Percentiles rank a stretch among this genome's conserved stretches.
Evolutionary conservation across 2,329 filamentous ascomycete genomes (phyloP).

Genomic region (Cordyceps farinosa): DNA sequence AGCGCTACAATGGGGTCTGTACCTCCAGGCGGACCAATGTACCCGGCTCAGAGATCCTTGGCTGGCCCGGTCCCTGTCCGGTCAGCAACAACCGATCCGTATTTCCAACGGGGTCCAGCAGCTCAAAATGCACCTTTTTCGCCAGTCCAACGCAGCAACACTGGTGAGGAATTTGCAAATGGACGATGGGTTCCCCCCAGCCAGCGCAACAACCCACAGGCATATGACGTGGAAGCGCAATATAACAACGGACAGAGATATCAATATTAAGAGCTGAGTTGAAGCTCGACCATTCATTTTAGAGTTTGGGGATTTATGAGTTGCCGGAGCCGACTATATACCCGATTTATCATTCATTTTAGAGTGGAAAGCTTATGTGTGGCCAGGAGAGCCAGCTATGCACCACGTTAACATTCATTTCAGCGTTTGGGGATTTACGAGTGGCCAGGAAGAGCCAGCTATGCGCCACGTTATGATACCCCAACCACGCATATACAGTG

Average conservation of each 20-base stretch:
- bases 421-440: not conserved
- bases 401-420: not conserved
- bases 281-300: not conserved
- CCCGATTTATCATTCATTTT: not conserved
- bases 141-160: not conserved
- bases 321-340: not conserved
- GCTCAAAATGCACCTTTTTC: not conserved
- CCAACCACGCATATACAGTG: not conserved
- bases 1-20: constrained; percentile 33
- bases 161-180: not conserved
- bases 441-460: not conserved
- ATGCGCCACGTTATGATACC: constrained; percentile 10
- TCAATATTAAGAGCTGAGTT: not conserved
- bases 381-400: not conserved
- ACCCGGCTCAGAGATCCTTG: constrained; percentile 43
- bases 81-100: constrained; percentile 28
- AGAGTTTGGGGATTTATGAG: constrained; percentile 1
- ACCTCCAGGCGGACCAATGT: constrained; percentile 32
- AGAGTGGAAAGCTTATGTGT: not conserved
- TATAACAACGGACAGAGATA: not conserved
- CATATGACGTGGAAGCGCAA: constrained; percentile 38
- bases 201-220: constrained; percentile 30
- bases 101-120: constrained; percentile 10
- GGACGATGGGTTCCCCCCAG: constrained; percentile 18
- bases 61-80: constrained; percentile 38